Evolutionary conservation across 768 basidiomycete species (phyloP).

Genomic region (Hebeloma cylindrosporum): DNA sequence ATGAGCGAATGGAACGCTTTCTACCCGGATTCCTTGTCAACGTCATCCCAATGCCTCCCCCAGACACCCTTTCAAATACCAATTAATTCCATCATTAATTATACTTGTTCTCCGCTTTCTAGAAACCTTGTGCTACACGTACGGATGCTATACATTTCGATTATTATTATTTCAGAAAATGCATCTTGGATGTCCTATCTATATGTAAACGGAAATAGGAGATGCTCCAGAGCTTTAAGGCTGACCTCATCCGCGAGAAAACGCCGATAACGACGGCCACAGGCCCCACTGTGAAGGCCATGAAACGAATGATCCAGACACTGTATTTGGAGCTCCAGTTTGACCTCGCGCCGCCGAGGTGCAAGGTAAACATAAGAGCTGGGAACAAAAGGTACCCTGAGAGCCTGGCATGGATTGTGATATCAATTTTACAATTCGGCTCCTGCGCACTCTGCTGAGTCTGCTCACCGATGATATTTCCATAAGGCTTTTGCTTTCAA

Average conservation of each 20-base stretch:
- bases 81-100: conserved; percentile 12
- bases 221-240: neutral
- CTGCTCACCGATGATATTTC: conserved; percentile 75
- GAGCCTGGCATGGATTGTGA: conserved; percentile 51
- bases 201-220: neutral
- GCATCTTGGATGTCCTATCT: conserved; percentile 64
- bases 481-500: conserved; percentile 70
- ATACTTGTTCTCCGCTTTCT: neutral
- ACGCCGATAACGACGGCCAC: conserved; percentile 43
- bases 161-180: conserved; percentile 39
- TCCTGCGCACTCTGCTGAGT: neutral
- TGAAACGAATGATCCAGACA: conserved; percentile 38
- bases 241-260: conserved; percentile 54
- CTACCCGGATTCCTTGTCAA: conserved; percentile 86
- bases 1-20: conserved; percentile 86
- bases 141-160: conserved; percentile 2
- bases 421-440: neutral
- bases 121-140: no score
- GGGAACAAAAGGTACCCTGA: conserved; percentile 76
- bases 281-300: conserved; percentile 60
- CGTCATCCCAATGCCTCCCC: conserved; percentile 48
- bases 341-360: conserved; percentile 75
- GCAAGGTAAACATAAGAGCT: conserved; percentile 56
- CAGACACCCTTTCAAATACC: conserved; percentile 13
- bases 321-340: conserved; percentile 49